phyloP scores from a whole-genome alignment of 208 protist species.

The Jaenimonas drosophilae region DNA sequence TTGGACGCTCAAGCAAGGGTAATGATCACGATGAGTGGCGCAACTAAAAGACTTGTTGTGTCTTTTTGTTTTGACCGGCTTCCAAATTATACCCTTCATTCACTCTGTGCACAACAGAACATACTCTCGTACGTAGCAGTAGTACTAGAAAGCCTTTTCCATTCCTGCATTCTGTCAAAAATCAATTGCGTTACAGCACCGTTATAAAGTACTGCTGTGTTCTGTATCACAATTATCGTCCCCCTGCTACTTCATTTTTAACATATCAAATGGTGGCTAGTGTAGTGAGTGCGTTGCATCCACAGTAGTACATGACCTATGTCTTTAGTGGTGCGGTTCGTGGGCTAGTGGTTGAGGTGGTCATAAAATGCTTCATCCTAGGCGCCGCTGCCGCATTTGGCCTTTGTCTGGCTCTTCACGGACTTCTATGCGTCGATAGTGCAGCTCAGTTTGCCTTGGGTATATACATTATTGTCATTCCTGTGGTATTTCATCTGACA shows the following conservation, averaged over 20 bases:
- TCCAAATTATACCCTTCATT: neutral
- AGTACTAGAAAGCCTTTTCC: neutral
- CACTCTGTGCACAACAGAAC: no score
- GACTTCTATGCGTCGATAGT: constrained; percentile 9
- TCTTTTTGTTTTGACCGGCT: neutral
- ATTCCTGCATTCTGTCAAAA: neutral
- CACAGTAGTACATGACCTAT: neutral
- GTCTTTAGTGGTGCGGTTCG: neutral
- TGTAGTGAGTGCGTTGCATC: neutral
- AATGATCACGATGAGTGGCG: constrained; percentile 88
- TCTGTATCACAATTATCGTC: neutral
- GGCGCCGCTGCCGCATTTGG: constrained; percentile 20
- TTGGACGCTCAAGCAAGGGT: constrained; percentile 73
- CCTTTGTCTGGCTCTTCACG: constrained; percentile 25
- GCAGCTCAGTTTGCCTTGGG: constrained; percentile 39
- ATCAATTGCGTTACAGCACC: no score
- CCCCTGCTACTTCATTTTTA: neutral
- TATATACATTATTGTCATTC: constrained; percentile 42
- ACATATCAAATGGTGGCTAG: no score
- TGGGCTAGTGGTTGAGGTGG: constrained; percentile 26
- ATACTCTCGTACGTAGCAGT: no score
- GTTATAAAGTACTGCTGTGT: no score
- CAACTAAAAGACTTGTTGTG: constrained; percentile 22
- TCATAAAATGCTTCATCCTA: constrained; percentile 46
- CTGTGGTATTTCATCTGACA: constrained; percentile 63